These are phyloP conservation scores for Nidularia sp. DNA, from an alignment of 768 basidiomycete species.

Conservation along the genomic window DNA sequence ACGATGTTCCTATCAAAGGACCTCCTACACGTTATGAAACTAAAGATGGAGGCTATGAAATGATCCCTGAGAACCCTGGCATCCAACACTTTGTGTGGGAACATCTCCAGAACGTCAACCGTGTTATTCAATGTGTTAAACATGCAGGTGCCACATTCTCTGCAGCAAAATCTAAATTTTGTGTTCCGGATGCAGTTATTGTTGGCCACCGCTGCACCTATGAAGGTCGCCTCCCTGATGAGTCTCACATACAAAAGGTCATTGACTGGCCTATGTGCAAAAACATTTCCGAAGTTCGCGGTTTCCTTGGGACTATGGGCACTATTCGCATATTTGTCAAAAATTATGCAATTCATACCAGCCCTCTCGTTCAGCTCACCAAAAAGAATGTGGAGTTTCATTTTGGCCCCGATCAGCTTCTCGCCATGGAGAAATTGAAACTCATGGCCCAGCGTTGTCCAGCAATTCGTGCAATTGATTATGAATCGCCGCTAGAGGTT, in stretches of 20 bases:
- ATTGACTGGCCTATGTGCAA: conserved; percentile 17
- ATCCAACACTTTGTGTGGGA: conserved; percentile 35
- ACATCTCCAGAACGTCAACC: conserved; percentile 23
- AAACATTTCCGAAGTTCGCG: conserved; percentile 14
- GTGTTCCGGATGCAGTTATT: conserved; percentile 11
- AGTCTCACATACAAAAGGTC: conserved; percentile 9
- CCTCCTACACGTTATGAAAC: conserved; percentile 23
- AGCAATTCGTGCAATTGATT: conserved; percentile 18
- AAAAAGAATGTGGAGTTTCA: conserved; percentile 18
- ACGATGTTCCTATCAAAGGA: conserved; percentile 15
- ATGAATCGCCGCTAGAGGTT: conserved; percentile 14
- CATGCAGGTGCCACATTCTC: conserved; percentile 27
- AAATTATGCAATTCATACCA: conserved; percentile 12
- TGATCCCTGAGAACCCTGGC: conserved; percentile 16
- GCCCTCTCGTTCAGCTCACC: conserved; percentile 13
- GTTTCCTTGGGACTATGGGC: conserved; percentile 25
- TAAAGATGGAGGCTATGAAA: conserved; percentile 12
- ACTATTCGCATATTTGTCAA: conserved; percentile 17
- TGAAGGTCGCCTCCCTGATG: conserved; percentile 21
- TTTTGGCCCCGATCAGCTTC: conserved; percentile 17
- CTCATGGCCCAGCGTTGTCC: conserved; percentile 13
- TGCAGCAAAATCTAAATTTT: conserved; percentile 23
- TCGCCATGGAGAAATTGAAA: conserved; percentile 19
- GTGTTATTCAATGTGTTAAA: conserved; percentile 23
- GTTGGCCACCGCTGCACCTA: conserved; percentile 19